A percentile compares a stretch with the other conserved stretches of the same genome.
phyloP scores from a whole-genome alignment of 495 filamentous ascomycete genomes.

The Talaromyces ruber region DNA sequence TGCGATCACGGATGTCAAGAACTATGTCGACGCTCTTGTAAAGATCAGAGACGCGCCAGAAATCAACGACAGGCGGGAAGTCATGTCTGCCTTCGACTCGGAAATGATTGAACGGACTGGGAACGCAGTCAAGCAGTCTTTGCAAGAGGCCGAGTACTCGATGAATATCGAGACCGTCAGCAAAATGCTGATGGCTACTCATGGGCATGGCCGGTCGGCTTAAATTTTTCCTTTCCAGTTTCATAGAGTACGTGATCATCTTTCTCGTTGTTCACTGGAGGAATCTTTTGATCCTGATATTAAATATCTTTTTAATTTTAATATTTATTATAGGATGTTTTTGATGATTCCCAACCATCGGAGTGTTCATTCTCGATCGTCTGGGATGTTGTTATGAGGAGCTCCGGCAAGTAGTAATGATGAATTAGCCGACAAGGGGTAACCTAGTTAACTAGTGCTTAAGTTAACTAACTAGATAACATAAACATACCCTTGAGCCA shows the following conservation, averaged over 20 bases:
- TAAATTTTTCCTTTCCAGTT: neutral
- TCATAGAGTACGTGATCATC: neutral
- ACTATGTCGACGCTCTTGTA: conserved; percentile 1
- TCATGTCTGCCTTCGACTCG: neutral
- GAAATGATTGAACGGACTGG: conserved; percentile 4
- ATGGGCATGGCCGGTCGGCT: neutral
- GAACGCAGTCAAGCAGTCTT: conserved; percentile 4
- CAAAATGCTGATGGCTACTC: conserved; percentile 2
- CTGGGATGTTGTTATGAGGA: too few species aligned
- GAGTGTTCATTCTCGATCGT: too few species aligned
- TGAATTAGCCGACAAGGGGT: neutral
- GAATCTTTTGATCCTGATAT: too few species aligned
- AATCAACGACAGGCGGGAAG: neutral
- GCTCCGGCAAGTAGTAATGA: neutral
- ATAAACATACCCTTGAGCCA: too few species aligned
- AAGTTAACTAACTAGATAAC: too few species aligned
- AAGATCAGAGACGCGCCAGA: neutral
- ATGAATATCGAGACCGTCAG: conserved; percentile 1
- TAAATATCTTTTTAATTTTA: too few species aligned
- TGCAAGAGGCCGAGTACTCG: conserved; percentile 1
- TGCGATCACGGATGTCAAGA: conserved; percentile 34
- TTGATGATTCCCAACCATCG: too few species aligned
- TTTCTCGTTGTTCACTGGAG: too few species aligned
- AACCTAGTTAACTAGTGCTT: too few species aligned
- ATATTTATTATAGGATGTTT: too few species aligned